These are phyloP conservation scores for Fusarium dimerum DNA, from an alignment of 2,329 filamentous ascomycete genomes.

Conservation along the genomic window DNA sequence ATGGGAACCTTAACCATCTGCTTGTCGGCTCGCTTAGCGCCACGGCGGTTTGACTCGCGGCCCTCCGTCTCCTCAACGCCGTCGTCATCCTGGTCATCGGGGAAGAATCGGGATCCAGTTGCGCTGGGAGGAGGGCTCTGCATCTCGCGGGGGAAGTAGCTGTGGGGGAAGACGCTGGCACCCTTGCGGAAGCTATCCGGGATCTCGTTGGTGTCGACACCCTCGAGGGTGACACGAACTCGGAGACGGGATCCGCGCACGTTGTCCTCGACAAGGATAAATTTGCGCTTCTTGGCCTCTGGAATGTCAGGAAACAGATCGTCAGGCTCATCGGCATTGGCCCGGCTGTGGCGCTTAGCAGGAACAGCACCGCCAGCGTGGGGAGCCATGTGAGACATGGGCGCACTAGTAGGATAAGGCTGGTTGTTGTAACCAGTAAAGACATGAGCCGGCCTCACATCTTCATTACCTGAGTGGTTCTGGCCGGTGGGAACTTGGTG, in stretches of 20 bases:
- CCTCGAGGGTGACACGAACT: conserved; percentile 89
- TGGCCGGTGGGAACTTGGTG: conserved; percentile 60
- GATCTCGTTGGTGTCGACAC: conserved; percentile 92
- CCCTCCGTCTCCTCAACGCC: conserved; percentile 54
- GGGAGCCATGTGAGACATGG: conserved; percentile 63
- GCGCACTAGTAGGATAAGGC: conserved; percentile 53
- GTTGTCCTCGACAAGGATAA: conserved; percentile 91
- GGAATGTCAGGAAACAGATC: conserved; percentile 86
- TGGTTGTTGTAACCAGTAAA: conserved; percentile 71
- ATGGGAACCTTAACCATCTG: conserved; percentile 63
- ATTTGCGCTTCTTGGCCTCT: conserved; percentile 90
- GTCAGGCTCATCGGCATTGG: conserved; percentile 61
- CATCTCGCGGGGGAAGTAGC: conserved; percentile 93
- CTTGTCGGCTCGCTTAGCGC: conserved; percentile 33
- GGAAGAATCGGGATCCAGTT: conserved; percentile 73
- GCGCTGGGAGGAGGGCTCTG: conserved; percentile 78
- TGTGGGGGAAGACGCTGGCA: conserved; percentile 86
- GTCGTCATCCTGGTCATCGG: conserved; percentile 62
- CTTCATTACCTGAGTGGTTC: conserved; percentile 51
- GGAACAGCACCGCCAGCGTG: conserved; percentile 39
- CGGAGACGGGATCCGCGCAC: conserved; percentile 79
- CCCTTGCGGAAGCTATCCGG: conserved; percentile 91
- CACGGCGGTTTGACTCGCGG: conserved; percentile 40
- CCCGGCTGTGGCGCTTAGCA: conserved; percentile 38
- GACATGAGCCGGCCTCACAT: conserved; percentile 72